phyloP scores from a whole-genome alignment of 352 stramenopile species.

The Pseudoperonospora humuli region DNA sequence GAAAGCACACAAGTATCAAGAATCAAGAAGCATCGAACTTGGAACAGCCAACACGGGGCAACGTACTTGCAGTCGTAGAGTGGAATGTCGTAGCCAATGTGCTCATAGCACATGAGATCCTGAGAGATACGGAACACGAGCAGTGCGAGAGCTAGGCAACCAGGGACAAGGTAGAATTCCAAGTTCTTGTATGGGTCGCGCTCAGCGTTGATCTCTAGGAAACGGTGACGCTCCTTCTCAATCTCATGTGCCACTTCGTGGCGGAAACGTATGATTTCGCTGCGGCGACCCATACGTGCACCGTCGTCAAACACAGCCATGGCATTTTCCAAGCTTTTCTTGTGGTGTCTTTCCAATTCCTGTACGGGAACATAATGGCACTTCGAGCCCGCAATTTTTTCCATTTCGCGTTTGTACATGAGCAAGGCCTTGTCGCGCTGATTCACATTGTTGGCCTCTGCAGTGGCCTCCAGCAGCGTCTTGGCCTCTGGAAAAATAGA shows the following conservation, averaged over 20 bases:
- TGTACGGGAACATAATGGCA: conserved; percentile 85
- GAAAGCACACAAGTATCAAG: conserved; percentile 2
- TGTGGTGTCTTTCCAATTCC: conserved; percentile 87
- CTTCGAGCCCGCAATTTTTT: conserved; percentile 77
- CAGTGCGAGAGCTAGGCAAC: conserved; percentile 82
- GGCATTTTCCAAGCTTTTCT: conserved; percentile 64
- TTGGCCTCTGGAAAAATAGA: conserved; percentile 95
- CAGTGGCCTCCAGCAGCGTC: conserved; percentile 96
- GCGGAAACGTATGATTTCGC: conserved; percentile 85
- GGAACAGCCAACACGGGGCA: not conserved
- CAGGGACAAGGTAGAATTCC: conserved; percentile 91
- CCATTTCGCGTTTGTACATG: conserved; percentile 94
- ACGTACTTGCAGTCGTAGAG: conserved; percentile 89
- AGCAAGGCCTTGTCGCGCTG: conserved; percentile 73
- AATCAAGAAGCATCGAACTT: not conserved
- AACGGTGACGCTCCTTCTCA: conserved; percentile 83
- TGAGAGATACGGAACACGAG: conserved; percentile 86
- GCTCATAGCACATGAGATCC: conserved; percentile 78
- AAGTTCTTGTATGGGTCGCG: conserved; percentile 93
- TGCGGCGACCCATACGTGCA: conserved; percentile 92
- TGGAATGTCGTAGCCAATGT: conserved; percentile 80
- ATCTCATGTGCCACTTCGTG: conserved; percentile 85
- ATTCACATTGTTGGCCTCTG: conserved; percentile 97
- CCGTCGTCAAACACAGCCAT: conserved; percentile 90
- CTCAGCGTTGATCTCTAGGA: conserved; percentile 91